Evolutionary conservation across 2,329 filamentous ascomycete species (phyloP).

Genomic region (Diaporthe velutina): DNA sequence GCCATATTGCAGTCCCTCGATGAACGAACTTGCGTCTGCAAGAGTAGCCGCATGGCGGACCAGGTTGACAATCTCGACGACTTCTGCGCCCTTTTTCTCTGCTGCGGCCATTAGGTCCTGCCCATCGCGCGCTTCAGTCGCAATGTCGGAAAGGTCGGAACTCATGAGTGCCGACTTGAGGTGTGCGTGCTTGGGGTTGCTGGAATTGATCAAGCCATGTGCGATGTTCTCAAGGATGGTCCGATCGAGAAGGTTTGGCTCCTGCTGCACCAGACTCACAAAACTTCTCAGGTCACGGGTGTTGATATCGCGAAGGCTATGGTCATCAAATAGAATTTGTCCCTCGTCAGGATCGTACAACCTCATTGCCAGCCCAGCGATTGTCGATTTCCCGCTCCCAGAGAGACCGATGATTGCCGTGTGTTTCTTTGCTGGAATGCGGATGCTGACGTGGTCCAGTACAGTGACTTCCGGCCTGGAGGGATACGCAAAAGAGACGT

Average conservation of each 20-base stretch:
- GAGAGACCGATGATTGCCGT: conserved; percentile 72
- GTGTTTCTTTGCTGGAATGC: conserved; percentile 57
- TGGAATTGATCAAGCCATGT: conserved; percentile 55
- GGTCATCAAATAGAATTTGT: conserved; percentile 52
- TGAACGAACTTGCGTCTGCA: conserved; percentile 70
- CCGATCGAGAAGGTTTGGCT: conserved; percentile 49
- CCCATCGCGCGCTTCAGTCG: conserved; percentile 45
- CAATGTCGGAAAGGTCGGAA: conserved; percentile 59
- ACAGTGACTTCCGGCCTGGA: conserved; percentile 58
- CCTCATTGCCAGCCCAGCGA: conserved; percentile 58
- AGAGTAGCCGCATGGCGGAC: conserved; percentile 62
- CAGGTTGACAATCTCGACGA: conserved; percentile 59
- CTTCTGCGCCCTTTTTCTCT: conserved; percentile 39
- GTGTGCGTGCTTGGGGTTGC: conserved; percentile 47
- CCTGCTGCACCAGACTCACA: conserved; percentile 51
- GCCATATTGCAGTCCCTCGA: conserved; percentile 65
- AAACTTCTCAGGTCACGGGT: conserved; percentile 52
- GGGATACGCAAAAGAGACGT: conserved; percentile 57
- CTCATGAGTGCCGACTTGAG: conserved; percentile 57
- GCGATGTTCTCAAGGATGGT: conserved; percentile 59
- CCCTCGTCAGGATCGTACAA: conserved; percentile 61
- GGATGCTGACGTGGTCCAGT: conserved; percentile 55
- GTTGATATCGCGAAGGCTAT: conserved; percentile 53
- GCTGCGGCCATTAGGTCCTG: conserved; percentile 43
- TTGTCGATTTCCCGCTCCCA: conserved; percentile 69